These are phyloP conservation scores for Linderina pennispora DNA, from an alignment of 192 early-diverging fungal species.

Conservation along the genomic window DNA sequence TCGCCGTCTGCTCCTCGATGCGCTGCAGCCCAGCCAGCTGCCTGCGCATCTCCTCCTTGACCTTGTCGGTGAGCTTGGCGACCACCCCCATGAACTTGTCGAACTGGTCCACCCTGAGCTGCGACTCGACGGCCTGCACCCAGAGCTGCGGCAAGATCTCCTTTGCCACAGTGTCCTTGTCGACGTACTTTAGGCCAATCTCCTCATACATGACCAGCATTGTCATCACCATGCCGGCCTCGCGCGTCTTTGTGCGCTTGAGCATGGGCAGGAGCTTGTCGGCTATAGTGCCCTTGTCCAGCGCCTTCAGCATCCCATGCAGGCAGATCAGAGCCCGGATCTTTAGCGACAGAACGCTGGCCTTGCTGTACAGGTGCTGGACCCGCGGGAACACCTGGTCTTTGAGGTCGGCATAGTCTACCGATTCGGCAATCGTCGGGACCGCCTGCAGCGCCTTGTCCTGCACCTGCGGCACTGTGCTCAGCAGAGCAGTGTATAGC, in stretches of 20 bases:
- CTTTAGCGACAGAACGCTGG: constrained; percentile 63
- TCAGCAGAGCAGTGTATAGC: constrained; percentile 61
- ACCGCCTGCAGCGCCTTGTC: constrained; percentile 62
- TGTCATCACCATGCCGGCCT: constrained; percentile 71
- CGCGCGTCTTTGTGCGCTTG: constrained; percentile 66
- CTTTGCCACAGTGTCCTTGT: constrained; percentile 67
- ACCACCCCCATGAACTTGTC: constrained; percentile 58
- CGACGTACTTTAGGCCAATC: constrained; percentile 56
- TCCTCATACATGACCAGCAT: constrained; percentile 77
- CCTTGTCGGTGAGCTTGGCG: constrained; percentile 45
- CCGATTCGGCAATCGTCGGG: constrained; percentile 47
- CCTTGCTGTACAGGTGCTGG: constrained; percentile 62
- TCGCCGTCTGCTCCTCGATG: constrained; percentile 22
- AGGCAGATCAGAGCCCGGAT: constrained; percentile 64
- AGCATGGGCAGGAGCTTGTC: constrained; percentile 77
- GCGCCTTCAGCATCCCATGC: constrained; percentile 56
- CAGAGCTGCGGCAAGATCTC: constrained; percentile 76
- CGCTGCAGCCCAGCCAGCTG: constrained; percentile 55
- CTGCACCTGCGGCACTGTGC: constrained; percentile 49
- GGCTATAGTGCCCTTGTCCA: constrained; percentile 64
- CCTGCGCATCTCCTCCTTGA: constrained; percentile 54
- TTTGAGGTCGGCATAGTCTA: constrained; percentile 61
- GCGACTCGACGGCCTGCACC: constrained; percentile 62
- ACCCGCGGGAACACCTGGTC: constrained; percentile 64
- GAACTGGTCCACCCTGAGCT: constrained; percentile 69